These are phyloP conservation scores for Phlebiopsis gigantea DNA, from an alignment of 768 basidiomycete species.

Conservation along the genomic window DNA sequence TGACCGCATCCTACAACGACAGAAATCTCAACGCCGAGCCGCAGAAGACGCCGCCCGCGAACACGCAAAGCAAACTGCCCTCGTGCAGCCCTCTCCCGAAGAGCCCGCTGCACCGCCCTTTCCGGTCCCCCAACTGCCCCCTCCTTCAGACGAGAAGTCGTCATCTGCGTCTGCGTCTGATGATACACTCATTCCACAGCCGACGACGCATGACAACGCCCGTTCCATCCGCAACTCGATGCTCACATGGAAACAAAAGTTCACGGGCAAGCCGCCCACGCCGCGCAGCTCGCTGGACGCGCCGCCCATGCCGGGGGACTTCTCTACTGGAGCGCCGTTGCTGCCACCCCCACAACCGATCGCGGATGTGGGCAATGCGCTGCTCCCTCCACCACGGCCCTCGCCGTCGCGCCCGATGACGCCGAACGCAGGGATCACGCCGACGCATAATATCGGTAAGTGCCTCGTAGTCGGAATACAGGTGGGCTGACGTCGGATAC, in stretches of 20 bases:
- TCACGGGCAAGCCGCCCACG: not conserved
- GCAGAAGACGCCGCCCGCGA: conserved; percentile 43
- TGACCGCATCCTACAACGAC: conserved; percentile 84
- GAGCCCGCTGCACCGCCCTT: not conserved
- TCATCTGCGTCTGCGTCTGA: not conserved
- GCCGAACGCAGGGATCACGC: conserved; percentile 29
- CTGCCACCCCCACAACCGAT: not conserved
- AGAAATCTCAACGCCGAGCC: conserved; percentile 59
- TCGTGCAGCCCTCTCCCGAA: not conserved
- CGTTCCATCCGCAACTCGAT: not conserved
- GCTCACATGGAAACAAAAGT: conserved; percentile 5
- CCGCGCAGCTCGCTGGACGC: not conserved
- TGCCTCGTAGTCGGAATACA: no score
- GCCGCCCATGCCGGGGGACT: not conserved
- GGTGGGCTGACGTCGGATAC: no score
- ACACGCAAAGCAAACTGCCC: conserved; percentile 30
- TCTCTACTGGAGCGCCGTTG: not conserved
- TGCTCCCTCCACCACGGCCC: conserved; percentile 8
- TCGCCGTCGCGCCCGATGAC: conserved; percentile 11
- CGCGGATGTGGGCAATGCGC: conserved; percentile 6
- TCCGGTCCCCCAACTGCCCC: not conserved
- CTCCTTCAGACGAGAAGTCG: not conserved
- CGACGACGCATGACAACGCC: not conserved
- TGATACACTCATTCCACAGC: not conserved
- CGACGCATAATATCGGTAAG: conserved; percentile 39